Base-by-base conservation (phyloP, 2,329 filamentous ascomycete species). In the Didymellaceae sp. region DNA sequence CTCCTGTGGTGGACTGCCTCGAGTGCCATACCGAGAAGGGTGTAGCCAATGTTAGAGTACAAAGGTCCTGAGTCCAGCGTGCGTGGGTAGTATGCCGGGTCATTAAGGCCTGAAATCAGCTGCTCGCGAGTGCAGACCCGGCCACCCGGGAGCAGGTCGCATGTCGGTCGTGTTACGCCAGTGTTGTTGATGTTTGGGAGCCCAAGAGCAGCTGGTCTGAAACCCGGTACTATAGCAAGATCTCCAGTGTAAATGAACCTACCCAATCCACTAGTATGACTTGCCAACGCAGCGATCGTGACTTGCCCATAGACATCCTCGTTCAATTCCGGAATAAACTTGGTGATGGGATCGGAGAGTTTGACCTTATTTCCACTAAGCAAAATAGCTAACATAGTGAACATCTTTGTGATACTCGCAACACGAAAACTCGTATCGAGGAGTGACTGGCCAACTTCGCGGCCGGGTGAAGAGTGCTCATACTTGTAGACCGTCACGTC, bases 21-120 rank as follows among this genome's bases (percentile, higher is more conserved):
- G 6, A 68, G 62, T 2, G 61, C 62, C 43, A 62, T 54, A 2
- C 61, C 61, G n/a, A 66, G 58, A 5, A 66, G 59, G 4, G 57
- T 62, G 45, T 55, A 66, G 11, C 56, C 61, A 11, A 63, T 63
- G 18, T 64, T 66, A 9, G 59, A 61, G 39, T 66, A 66, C 30
- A 60, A 13, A 11, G 62, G 56, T 9, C 52, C 52, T 1, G 61
- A 60, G 6, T 57, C 46, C 5, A 54, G 48, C 0, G 59, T 61
- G n/a, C 45, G 43, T 0, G 65, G 64, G 6, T 21, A 16, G 24
- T 66, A 63, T 2, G 51, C 31, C 5, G 45, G 44, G 17, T 59
- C 41, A 45, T 68, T 66, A 55, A 63, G 64, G 47, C 63, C 62
- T 17, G 51, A 55, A 24, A 65, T 17, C 5, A 66, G 33, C 34